Base-by-base conservation (phyloP, 495 filamentous ascomycete genomes). In the Hypoxylon lenormandii region DNA sequence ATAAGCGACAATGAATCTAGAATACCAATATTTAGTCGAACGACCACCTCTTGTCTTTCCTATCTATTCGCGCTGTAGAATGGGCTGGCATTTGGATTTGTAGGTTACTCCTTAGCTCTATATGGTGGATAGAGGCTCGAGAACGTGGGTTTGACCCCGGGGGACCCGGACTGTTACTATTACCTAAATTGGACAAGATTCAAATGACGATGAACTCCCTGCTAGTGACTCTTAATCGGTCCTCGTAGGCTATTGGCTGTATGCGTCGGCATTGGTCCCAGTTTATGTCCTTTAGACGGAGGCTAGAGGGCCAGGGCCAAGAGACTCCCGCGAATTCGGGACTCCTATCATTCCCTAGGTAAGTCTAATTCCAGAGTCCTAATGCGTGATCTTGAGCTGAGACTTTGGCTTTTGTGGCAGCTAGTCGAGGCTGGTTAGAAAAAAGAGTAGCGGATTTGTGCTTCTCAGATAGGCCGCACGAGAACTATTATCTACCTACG, bases 271-370 rank as follows among this genome's bases (percentile, higher is more conserved):
- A 67, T 56, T 37, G 37, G 45, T 19, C 46, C 64, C 23, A 18
- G 52, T 40, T 19, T 19, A 33, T 42, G 21, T n/a, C 28, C 18
- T 23, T 37, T 63, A 62, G 46, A 60, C 38, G 26, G 51, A 23
- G 33, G 40, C 36, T 57, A 69, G 40, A 13, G 23, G 26, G n/a
- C 18, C 8, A 33, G 45, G 18, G 23, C 37, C 15, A 51, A 22
- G 43, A 13, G 23, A 16, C 18, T 52, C 36, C 53, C 62, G 59
- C 36, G 10, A 13, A 5, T 21, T 59, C 45, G 60, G 55, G 60
- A 64, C 66, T 64, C 49, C 53, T 70, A 70, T 64, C 42, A 50
- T 64, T 70, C 59, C 66, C 60, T 22, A 60, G 53, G 33, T 54
- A 18, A 59, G 60, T 22, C 51, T 43, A 52, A 64, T 45, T 19